Percentiles rank a stretch among this genome's conserved stretches.
Evolutionary conservation across 2,329 filamentous ascomycete species (phyloP).

Genomic region (Saccharata proteae): DNA sequence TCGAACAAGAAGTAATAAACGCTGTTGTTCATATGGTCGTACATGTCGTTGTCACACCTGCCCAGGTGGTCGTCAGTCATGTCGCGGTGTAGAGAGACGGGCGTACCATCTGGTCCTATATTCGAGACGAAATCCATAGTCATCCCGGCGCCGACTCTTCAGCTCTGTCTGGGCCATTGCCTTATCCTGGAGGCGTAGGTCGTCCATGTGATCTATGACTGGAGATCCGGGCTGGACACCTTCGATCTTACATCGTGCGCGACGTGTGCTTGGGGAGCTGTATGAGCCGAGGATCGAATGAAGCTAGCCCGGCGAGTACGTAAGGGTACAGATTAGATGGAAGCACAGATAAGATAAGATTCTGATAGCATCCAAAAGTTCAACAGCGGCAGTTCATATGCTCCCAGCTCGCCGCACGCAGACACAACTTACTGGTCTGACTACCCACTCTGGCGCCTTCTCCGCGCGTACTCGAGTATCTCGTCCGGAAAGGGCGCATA

Average conservation of each 20-base stretch:
- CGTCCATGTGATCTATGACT: background rate
- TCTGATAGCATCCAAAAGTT: background rate
- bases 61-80: conserved; percentile 8
- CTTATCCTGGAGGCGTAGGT: background rate
- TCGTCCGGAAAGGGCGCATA: conserved; percentile 36
- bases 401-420: too few species aligned
- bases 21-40: conserved; percentile 84
- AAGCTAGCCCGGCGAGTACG: background rate
- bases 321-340: background rate
- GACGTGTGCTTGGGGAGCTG: conserved; percentile 1
- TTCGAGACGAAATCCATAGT: conserved; percentile 69
- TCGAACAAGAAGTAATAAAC: conserved; percentile 83
- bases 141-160: conserved; percentile 52
- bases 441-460: conserved; percentile 38
- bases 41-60: conserved; percentile 92
- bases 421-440: too few species aligned
- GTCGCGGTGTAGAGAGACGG: background rate
- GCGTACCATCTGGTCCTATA: conserved; percentile 74
- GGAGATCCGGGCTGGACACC: background rate
- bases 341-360: conserved; percentile 7
- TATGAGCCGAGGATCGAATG: conserved; percentile 2
- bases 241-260: background rate
- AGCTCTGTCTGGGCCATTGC: conserved; percentile 9
- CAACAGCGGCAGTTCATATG: too few species aligned
- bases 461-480: conserved; percentile 38